Evolutionary conservation across 805 yeast species (phyloP).

Genomic region (Clavispora vitiphila): DNA sequence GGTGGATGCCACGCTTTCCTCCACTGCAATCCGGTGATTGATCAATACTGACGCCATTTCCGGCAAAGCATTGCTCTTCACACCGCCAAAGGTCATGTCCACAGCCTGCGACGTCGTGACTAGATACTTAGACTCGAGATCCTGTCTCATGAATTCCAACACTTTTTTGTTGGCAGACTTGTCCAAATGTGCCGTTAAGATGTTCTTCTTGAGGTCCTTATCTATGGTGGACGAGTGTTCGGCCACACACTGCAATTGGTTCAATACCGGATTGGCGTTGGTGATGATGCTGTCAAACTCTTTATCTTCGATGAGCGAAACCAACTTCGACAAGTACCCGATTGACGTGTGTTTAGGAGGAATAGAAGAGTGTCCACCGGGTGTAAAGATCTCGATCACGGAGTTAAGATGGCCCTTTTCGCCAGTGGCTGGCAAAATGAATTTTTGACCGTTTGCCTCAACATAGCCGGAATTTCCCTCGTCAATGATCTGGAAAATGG

Average conservation of each 20-base stretch:
- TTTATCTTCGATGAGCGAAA: conserved; percentile 33
- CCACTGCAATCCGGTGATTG: conserved; percentile 45
- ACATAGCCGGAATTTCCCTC: conserved; percentile 25
- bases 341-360: conserved; percentile 48
- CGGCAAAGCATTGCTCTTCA: conserved; percentile 48
- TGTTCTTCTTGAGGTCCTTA: conserved; percentile 26
- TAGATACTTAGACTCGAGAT: conserved; percentile 27
- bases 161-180: conserved; percentile 32
- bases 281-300: conserved; percentile 35
- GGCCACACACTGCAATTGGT: conserved; percentile 43
- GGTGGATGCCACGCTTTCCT: conserved; percentile 20
- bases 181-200: conserved; percentile 35
- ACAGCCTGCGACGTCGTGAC: conserved; percentile 46
- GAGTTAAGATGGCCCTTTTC: conserved; percentile 46
- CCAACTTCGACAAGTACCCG: conserved; percentile 41
- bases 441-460: conserved; percentile 22
- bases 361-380: conserved; percentile 49
- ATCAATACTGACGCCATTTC: conserved; percentile 40
- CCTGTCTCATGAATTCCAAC: conserved; percentile 26
- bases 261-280: conserved; percentile 40
- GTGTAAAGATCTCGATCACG: conserved; percentile 35
- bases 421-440: conserved; percentile 35
- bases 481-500: conserved; percentile 42
- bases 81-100: conserved; percentile 45
- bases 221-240: conserved; percentile 36